Conservation (phyloP, 148 eudicot genomes). For the Fagopyrum tataricum region DNA sequence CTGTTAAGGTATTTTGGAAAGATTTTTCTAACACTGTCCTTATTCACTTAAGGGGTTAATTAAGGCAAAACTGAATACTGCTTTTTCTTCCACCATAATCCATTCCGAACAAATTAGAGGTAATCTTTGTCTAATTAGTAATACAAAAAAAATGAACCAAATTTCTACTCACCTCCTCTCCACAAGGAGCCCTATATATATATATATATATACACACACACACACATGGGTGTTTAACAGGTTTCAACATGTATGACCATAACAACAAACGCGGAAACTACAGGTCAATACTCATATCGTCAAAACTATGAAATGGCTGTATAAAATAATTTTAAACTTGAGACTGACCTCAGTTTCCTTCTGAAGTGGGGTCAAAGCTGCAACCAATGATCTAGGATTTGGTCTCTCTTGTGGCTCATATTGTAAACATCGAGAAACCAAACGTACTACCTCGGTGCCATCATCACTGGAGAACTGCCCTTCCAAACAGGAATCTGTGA, state of each 20-base stretch:
- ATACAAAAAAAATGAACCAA: too few species aligned
- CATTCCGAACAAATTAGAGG: too few species aligned
- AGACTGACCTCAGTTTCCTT: constrained; percentile 54
- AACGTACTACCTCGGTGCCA: constrained; percentile 52
- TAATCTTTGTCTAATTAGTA: too few species aligned
- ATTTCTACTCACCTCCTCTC: too few species aligned
- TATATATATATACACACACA: too few species aligned
- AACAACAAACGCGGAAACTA: background rate
- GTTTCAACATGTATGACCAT: background rate
- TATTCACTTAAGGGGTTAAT: too few species aligned
- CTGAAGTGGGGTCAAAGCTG: constrained; percentile 57
- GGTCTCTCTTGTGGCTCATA: constrained; percentile 65
- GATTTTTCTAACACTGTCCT: too few species aligned
- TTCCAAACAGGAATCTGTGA: constrained; percentile 64
- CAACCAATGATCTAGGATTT: constrained; percentile 45
- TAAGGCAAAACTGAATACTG: too few species aligned
- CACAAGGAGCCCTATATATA: too few species aligned
- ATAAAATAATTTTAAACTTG: background rate
- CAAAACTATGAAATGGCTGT: background rate
- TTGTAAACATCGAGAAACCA: constrained; percentile 65
- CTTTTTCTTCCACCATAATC: too few species aligned
- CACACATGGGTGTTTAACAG: too few species aligned
- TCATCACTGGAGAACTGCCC: constrained; percentile 55
- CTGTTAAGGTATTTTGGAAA: too few species aligned
- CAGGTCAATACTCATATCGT: background rate